phyloP scores from a whole-genome alignment of 768 basidiomycete genomes.

The Boletus vinaceobasis region DNA sequence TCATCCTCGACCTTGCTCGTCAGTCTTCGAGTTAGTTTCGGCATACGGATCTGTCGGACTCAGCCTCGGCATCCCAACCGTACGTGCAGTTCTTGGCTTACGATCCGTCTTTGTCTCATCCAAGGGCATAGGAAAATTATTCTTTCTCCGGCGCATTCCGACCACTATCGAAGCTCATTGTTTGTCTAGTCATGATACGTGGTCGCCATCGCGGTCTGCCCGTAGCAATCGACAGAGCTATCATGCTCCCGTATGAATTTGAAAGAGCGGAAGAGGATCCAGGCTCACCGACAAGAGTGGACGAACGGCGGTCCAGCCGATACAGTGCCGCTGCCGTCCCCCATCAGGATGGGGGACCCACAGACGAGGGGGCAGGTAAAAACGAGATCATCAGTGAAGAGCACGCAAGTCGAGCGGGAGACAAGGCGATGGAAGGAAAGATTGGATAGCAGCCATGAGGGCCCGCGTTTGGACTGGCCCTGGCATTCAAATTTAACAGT shows the following conservation, averaged over 20 bases:
- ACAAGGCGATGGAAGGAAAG: not conserved
- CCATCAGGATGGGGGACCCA: not conserved
- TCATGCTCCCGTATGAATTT: constrained; percentile 73
- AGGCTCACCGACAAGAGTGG: not conserved
- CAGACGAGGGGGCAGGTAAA: not conserved
- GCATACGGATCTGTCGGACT: constrained; percentile 90
- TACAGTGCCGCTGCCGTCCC: not conserved
- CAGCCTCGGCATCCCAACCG: constrained; percentile 81
- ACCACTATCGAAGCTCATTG: constrained; percentile 81
- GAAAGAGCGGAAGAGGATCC: constrained; percentile 25
- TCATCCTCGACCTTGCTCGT: not conserved
- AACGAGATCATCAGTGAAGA: not conserved
- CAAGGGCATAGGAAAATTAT: constrained; percentile 59
- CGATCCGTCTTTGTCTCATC: not conserved
- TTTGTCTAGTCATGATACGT: constrained; percentile 89
- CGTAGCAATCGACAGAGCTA: constrained; percentile 83
- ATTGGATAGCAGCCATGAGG: not conserved
- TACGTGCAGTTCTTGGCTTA: constrained; percentile 33
- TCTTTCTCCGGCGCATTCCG: constrained; percentile 77
- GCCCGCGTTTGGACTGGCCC: not conserved
- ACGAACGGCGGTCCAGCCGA: constrained; percentile 13
- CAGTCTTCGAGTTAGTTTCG: constrained; percentile 85
- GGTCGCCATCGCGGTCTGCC: constrained; percentile 88
- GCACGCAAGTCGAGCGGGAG: not conserved
- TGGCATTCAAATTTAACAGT: too few relatives aligned